A percentile compares a stretch with the other conserved stretches of the same genome.
phyloP scores from a whole-genome alignment of 257 asterid genomes.

The Ilex asprella region DNA sequence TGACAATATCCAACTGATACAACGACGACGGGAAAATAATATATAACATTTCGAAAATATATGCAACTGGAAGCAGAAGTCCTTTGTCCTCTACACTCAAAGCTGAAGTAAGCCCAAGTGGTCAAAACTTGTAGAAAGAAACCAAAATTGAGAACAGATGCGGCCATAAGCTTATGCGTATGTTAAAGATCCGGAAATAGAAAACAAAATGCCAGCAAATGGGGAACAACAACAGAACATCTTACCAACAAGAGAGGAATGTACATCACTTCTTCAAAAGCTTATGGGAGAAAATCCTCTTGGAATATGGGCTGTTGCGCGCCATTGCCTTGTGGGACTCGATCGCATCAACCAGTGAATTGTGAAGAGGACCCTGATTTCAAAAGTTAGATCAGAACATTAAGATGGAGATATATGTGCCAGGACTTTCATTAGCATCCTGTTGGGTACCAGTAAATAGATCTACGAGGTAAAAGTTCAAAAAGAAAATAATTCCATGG shows the following conservation, averaged over 20 bases:
- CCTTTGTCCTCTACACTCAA: conserved; percentile 17
- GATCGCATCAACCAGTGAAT: no score
- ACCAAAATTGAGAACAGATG: conserved; percentile 15
- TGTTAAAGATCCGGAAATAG: neutral
- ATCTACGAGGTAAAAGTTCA: no score
- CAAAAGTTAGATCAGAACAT: no score
- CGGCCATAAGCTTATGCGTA: conserved; percentile 1
- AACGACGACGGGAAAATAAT: conserved; percentile 14
- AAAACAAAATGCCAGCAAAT: neutral
- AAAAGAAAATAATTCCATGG: no score
- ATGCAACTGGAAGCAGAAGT: neutral
- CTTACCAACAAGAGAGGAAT: no score
- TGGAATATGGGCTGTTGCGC: conserved; percentile 5
- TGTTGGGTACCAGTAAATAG: no score
- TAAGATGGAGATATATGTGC: no score
- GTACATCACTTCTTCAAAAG: conserved; percentile 26
- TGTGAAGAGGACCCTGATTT: no score
- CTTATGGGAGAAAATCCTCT: neutral
- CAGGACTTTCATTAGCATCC: no score
- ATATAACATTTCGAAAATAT: conserved; percentile 6
- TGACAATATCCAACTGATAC: neutral
- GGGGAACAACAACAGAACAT: conserved; percentile 18
- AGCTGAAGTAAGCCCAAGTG: conserved; percentile 4
- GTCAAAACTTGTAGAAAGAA: conserved; percentile 4
- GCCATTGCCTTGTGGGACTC: conserved; percentile 18